Evolutionary conservation across 140 eudicot genomes (phyloP).

Genomic region (Senecio squalidus): DNA sequence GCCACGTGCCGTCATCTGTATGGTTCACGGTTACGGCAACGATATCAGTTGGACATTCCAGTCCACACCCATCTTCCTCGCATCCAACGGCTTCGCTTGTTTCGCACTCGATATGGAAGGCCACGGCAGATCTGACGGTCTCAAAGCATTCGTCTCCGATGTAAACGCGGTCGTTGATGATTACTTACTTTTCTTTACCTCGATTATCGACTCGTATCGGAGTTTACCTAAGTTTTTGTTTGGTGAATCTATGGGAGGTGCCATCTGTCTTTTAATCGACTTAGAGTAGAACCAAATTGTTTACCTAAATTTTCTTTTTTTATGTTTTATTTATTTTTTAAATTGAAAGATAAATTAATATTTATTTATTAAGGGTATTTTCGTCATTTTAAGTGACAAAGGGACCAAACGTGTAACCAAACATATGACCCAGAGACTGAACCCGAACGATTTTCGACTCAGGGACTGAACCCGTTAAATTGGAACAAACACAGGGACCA

Average conservation of each 20-base stretch:
- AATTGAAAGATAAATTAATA: too few species aligned
- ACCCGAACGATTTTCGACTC: too few species aligned
- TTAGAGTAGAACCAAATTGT: conserved; percentile 21
- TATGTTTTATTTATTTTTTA: too few species aligned
- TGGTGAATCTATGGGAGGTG: conserved; percentile 97
- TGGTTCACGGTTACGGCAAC: conserved; percentile 95
- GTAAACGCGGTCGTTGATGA: conserved; percentile 69
- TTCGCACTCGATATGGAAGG: conserved; percentile 82
- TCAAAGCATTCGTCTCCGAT: conserved; percentile 69
- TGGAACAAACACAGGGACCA: too few species aligned
- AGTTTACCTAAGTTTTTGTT: conserved; percentile 35
- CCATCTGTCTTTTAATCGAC: conserved; percentile 57
- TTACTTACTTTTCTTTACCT: conserved; percentile 38
- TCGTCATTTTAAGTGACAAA: too few species aligned
- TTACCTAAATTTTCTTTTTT: too few species aligned
- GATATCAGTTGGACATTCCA: conserved; percentile 91
- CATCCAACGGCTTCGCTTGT: conserved; percentile 71
- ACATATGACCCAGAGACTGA: too few species aligned
- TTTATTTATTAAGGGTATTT: too few species aligned
- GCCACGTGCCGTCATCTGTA: conserved; percentile 66
- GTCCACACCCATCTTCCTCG: conserved; percentile 75
- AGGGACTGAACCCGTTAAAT: too few species aligned
- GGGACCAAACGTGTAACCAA: too few species aligned
- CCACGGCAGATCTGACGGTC: conserved; percentile 80
- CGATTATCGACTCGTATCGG: conserved; percentile 15